Base-by-base conservation (phyloP, 116 monocot species). In the Trichopus zeylanicus region DNA sequence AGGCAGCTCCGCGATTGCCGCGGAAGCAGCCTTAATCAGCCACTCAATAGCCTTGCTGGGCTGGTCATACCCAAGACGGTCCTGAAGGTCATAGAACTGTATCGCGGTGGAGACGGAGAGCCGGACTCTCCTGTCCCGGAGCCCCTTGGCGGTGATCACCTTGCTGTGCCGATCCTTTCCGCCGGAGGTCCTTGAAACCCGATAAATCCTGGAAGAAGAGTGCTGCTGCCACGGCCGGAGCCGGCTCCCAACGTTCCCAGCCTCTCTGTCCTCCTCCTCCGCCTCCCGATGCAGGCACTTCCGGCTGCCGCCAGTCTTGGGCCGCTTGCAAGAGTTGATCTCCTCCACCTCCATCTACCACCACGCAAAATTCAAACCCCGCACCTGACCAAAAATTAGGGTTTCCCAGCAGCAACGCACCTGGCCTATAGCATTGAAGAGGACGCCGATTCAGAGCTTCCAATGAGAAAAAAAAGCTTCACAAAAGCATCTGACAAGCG, bases 141-240 rank as follows among this genome's bases (percentile, higher is more conserved):
- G 67, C 2, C 98, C 91, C 61, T 91, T 98, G 8, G 88, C 81
- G 0, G 98, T 98, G 26, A 82, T 59, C 18, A 98, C 98, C 72
- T 98, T 98, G 80, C 98, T 98, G 75, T 98, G 98, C 11, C 98
- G 78, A 57, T 98, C 98, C 51, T 98, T 98, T n/a, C 98, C 98
- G 1, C 98, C 98, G 12, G 91, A 88, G 25, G 91, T 91, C 0
- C 88, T 66, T 1, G 98, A 91, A 28, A 98, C 88, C 3, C 98
- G 62, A 26, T 72, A 82, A 48, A 98, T 98, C 67, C 98, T 71
- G 10, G 97, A 91, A 3, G 90, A 73, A 0, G 73, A 66, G 59
- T 71, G 75, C 35, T 76, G 78, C 72, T 62, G 68, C 46, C 54
- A 37, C 52, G 29, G 22, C 28, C 29, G 52, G 24, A 57, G 31